These are phyloP conservation scores for Stropharia rugosoannulata DNA, from an alignment of 768 basidiomycete genomes.

Conservation along the genomic window DNA sequence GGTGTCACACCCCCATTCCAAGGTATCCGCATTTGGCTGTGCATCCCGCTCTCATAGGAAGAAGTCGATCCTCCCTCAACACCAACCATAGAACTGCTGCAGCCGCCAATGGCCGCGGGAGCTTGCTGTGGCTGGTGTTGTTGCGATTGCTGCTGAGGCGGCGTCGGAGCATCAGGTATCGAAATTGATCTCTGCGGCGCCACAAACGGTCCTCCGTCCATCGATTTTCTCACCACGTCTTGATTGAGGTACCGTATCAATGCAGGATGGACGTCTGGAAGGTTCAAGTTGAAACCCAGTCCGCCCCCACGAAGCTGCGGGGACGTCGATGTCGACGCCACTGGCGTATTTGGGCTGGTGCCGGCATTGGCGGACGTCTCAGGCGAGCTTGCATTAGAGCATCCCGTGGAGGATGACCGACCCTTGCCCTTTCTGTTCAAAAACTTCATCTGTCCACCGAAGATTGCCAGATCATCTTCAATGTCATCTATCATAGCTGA, in stretches of 20 bases:
- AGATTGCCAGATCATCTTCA: slow-evolving; percentile 51
- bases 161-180: not conserved
- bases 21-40: not conserved
- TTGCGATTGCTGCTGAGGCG: not conserved
- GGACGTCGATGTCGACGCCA: not conserved
- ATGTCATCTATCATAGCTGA: slow-evolving; percentile 27
- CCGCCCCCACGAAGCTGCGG: slow-evolving; percentile 5
- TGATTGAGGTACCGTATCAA: slow-evolving; percentile 32
- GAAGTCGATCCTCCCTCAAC: not conserved
- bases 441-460: slow-evolving; percentile 51
- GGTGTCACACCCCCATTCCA: not conserved
- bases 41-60: not conserved
- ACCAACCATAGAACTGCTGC: not conserved
- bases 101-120: not conserved
- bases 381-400: not conserved
- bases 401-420: slow-evolving; percentile 8
- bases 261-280: slow-evolving; percentile 30
- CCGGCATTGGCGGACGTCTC: not conserved
- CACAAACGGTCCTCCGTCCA: slow-evolving; percentile 3
- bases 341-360: not conserved
- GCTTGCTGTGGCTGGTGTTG: not conserved
- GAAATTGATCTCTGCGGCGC: not conserved
- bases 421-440: slow-evolving; percentile 29
- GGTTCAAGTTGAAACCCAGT: slow-evolving; percentile 8
- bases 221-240: slow-evolving; percentile 21